phyloP scores from a whole-genome alignment of 805 yeast species.

The Metschnikowia santaceciliae region DNA sequence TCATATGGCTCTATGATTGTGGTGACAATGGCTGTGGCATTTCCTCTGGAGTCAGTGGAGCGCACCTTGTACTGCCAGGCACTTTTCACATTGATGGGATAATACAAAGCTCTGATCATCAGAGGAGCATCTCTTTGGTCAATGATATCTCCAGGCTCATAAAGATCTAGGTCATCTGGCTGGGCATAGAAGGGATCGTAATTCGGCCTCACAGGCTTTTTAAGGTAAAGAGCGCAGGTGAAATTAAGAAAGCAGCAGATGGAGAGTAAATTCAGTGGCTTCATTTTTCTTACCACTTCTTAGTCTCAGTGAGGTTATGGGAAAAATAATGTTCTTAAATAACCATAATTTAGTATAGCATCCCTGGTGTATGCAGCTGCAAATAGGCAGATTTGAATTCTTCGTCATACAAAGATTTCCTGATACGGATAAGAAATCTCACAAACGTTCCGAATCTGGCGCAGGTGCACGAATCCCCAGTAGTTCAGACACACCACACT shows the following conservation, averaged over 20 bases:
- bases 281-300: neutral
- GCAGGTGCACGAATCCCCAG: neutral
- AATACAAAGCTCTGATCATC: slow-evolving; percentile 4
- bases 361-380: neutral
- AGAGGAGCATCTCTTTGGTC: slow-evolving; percentile 2
- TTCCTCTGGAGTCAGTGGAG: slow-evolving; percentile 19
- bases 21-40: slow-evolving; percentile 21
- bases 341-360: neutral
- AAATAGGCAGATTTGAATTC: neutral
- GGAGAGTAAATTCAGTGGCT: neutral
- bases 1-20: slow-evolving; percentile 20
- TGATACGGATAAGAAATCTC: neutral
- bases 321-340: neutral
- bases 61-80: slow-evolving; percentile 23
- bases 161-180: slow-evolving; percentile 4
- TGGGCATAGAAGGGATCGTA: slow-evolving; percentile 6
- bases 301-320: neutral
- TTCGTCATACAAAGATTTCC: neutral
- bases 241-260: neutral
- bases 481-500: neutral
- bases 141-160: slow-evolving; percentile 6
- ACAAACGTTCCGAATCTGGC: neutral
- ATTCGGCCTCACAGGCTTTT: slow-evolving; percentile 1
- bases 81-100: slow-evolving; percentile 8
- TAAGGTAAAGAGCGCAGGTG: slow-evolving; percentile 1